phyloP scores from a whole-genome alignment of 2,329 filamentous ascomycete species.

The Zymoseptoria passerinii region DNA sequence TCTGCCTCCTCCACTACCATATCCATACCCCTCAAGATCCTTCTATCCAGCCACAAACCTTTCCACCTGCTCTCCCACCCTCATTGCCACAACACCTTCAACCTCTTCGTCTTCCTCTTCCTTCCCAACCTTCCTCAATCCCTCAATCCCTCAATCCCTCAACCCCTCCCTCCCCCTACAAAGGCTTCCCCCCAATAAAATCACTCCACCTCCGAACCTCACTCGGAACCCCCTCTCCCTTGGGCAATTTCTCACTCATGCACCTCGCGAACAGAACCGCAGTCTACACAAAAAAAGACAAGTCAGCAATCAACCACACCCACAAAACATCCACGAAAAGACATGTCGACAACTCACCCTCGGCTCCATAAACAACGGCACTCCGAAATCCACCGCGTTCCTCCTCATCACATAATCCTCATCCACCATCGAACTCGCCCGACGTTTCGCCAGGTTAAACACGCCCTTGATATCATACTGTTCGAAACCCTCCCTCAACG shows the following conservation, averaged over 20 bases:
- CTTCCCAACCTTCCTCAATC: no score
- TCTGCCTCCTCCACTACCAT: no score
- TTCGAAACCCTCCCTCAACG: constrained; percentile 87
- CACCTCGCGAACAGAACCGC: constrained; percentile 92
- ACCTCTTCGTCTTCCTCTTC: no score
- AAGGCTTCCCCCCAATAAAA: constrained; percentile 79
- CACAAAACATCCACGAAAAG: neutral
- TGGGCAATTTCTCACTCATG: constrained; percentile 92
- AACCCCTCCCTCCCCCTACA: constrained; percentile 38
- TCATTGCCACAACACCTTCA: no score
- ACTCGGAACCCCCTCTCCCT: constrained; percentile 74
- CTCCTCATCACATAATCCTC: constrained; percentile 94
- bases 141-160: no score
- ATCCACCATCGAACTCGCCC: constrained; percentile 76
- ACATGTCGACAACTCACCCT: constrained; percentile 62
- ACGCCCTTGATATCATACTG: constrained; percentile 94
- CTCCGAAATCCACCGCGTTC: constrained; percentile 96
- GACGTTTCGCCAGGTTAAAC: constrained; percentile 82
- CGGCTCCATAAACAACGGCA: constrained; percentile 96
- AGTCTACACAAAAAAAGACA: constrained; percentile 50
- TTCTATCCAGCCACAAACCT: no score
- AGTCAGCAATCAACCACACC: constrained; percentile 4
- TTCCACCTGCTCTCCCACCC: no score
- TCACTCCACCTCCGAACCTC: constrained; percentile 94
- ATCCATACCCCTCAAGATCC: no score